Conservation (phyloP, 2,329 filamentous ascomycete genomes). For the Beauveria australis region DNA sequence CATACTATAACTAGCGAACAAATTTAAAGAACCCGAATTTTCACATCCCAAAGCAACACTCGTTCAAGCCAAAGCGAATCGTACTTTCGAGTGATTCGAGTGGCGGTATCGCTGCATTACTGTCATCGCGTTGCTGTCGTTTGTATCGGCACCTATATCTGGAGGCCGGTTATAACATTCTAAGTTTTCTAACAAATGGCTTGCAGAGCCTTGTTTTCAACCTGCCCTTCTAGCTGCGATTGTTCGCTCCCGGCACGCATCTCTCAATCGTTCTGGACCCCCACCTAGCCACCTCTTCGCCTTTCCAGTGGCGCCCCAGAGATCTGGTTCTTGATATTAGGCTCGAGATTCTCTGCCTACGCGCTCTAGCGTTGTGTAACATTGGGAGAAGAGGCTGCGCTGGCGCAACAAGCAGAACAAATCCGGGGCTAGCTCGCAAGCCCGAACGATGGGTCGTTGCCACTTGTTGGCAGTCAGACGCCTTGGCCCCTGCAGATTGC, state of each 20-base stretch:
- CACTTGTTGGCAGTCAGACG: not conserved
- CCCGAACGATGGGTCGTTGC: not conserved
- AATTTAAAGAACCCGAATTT: not conserved
- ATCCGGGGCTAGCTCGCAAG: not conserved
- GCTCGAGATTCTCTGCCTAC: not conserved
- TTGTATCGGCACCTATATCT: not conserved
- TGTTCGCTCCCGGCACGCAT: not conserved
- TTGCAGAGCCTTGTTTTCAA: not conserved
- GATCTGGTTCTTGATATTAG: not conserved
- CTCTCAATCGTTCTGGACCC: not conserved
- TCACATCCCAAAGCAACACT: not conserved
- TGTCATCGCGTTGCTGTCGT: not conserved
- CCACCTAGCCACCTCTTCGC: not conserved
- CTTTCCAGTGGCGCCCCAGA: not conserved
- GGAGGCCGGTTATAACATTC: not conserved
- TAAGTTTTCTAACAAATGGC: not conserved
- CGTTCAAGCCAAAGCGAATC: not conserved
- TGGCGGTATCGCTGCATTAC: not conserved
- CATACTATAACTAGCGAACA: not conserved
- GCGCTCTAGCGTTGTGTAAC: not conserved
- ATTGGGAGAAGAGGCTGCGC: not conserved
- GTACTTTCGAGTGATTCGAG: not conserved
- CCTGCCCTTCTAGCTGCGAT: no score
- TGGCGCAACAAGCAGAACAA: not conserved
- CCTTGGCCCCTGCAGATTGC: slow-evolving; percentile 7